Conservation (phyloP, 352 stramenopile genomes). For the Pythium aristosporum region DNA sequence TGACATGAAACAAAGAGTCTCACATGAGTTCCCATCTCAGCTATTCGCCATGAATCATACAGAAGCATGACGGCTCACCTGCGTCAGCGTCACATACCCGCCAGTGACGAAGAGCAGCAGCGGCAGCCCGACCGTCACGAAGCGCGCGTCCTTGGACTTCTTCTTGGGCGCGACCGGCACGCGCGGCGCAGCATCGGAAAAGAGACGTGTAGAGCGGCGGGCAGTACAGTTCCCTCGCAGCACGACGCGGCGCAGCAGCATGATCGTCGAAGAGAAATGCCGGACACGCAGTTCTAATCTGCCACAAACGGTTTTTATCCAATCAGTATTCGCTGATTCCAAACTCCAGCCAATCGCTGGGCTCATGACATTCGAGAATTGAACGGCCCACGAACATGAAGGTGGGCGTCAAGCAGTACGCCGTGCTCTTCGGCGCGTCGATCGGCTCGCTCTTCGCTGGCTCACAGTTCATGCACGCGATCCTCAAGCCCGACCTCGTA, state of each 20-base stretch:
- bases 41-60: not conserved
- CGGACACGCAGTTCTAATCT: not conserved
- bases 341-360: conserved; percentile 2
- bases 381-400: conserved; percentile 35
- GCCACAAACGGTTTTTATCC: conserved; percentile 6
- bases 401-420: conserved; percentile 74
- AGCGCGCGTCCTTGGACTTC: conserved; percentile 57
- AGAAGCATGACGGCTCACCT: conserved; percentile 36
- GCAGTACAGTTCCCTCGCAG: not conserved
- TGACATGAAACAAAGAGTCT: not conserved
- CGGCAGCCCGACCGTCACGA: conserved; percentile 67
- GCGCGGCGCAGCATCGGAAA: conserved; percentile 13
- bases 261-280: not conserved
- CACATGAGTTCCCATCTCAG: too few species aligned
- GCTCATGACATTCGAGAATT: conserved; percentile 5
- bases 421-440: conserved; percentile 62
- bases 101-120: conserved; percentile 83
- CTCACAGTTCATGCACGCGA: conserved; percentile 79
- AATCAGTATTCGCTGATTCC: conserved; percentile 17
- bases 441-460: conserved; percentile 82
- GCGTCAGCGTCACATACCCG: conserved; percentile 69
- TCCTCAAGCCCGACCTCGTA: conserved; percentile 83
- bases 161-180: conserved; percentile 32
- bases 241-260: conserved; percentile 6
- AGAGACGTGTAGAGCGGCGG: not conserved